Evolutionary conservation across 208 protist species (phyloP), one percentile per base, ranked within the genome.

Genomic region (Trypanosoma avium): DNA sequence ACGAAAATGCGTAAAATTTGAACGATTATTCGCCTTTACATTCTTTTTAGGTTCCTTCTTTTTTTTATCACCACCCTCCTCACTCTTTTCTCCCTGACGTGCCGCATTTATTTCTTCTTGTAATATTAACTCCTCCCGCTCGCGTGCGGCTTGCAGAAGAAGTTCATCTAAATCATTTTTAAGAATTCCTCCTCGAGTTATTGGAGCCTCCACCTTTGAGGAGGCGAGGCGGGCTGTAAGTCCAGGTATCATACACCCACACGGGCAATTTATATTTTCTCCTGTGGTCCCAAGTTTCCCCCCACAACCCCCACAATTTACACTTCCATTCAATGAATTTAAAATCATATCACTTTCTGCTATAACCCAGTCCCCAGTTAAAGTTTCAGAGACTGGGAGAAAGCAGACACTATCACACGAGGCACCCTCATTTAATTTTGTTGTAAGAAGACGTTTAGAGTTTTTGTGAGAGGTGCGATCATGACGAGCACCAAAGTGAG

Each of bases 1-100:
- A n/a, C 88, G 60, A 42, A 92, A 94, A 54, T 91, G 85, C 12
- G 84, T 87, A 57, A 94, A 92, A 76, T 94, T 92, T 4, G 82
- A 90, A 9, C 84, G 73, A 42, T 94, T 94, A 57, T 94, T 94
- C 35, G 81, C 79, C 77, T 94, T 94, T 10, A 94, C 88, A 61
- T 94, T 92, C 68, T 90, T 91, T 58, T 94, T 94, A 45, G 75
- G 73, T 33, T 82, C 74, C n/a, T 72, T 73, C 56, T 62, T 77
- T 50, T 55, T 59, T 43, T 59, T 40, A 10, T 62, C 69, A 27
- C 17, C 52, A 7, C 32, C 56, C 1, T 70, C 70, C 40, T 75
- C 71, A 13, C 66, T 67, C 46, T 61, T 43, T 4, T 26, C 71
- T 24, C 61, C 56, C 22, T 70, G 52, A 13, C 43, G 52, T 24